phyloP scores from a whole-genome alignment of 192 early-diverging fungal species.

The Diversispora eburnea region DNA sequence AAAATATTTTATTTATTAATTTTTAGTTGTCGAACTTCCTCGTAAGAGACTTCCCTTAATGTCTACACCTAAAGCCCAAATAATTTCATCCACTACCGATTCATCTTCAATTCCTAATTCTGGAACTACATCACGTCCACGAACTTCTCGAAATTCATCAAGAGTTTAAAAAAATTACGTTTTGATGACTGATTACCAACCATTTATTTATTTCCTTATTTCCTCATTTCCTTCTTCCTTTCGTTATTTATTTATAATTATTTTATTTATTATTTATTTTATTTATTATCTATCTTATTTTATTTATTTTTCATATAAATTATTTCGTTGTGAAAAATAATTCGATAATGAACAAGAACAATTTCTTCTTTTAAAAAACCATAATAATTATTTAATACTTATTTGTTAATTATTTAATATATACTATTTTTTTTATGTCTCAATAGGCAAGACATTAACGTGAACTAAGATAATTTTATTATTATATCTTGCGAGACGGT shows the following conservation, averaged over 20 bases:
- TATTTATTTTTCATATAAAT: too few relatives aligned
- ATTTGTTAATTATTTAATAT: neutral
- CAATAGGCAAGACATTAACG: neutral
- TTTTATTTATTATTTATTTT: too few relatives aligned
- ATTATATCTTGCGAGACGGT: neutral
- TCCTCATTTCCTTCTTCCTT: too few relatives aligned
- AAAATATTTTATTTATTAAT: neutral
- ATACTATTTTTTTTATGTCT: neutral
- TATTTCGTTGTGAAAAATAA: too few relatives aligned
- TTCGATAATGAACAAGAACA: too few relatives aligned
- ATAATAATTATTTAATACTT: too few relatives aligned
- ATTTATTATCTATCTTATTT: too few relatives aligned
- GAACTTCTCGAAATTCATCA: constrained; percentile 24
- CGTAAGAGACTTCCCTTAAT: constrained; percentile 61
- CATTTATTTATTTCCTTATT: too few relatives aligned
- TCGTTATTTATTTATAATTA: neutral
- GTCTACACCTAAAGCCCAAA: constrained; percentile 51
- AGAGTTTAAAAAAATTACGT: neutral
- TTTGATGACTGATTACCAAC: neutral
- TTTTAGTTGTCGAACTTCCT: constrained; percentile 51
- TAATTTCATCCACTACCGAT: neutral
- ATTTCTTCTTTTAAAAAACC: too few relatives aligned
- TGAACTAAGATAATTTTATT: neutral
- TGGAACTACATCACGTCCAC: constrained; percentile 23
- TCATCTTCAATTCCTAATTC: constrained; percentile 32